Evolutionary conservation across 2,329 filamentous ascomycete species (phyloP), one percentile per base, ranked within the genome.

Genomic region (Taxawa tesnikishii): DNA sequence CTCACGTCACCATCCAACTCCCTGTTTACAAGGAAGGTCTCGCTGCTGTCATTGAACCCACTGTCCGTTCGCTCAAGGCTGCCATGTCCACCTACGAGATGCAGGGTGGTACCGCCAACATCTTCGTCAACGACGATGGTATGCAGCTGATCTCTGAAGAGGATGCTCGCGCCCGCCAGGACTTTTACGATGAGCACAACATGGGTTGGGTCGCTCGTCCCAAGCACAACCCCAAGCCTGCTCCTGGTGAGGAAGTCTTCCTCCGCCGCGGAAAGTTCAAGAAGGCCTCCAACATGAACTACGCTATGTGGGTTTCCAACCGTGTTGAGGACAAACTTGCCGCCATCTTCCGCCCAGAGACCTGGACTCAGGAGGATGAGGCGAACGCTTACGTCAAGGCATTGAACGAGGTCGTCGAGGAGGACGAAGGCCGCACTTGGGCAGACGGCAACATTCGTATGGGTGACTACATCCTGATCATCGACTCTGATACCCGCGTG

Each of bases 401-500:
- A 14, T 65, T 87, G 26, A 68, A 73, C 43, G 69, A 79, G 37
- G 70, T 79, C 12, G 65, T 87, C 23, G 68, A 75, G 28, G 72
- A 57, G 27, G 52, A 76, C 29, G 67, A 81, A 35, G 74, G 75
- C 12, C 72, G 77, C 16, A 79, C 79, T 16, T 82, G 79, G 79
- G 83, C 83, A 12, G 82, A 84, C 49, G 84, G 83, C 39, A 85
- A 90, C 54, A 79, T 93, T 44, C 81, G 83, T 31, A 65, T 92
- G 14, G 84, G 84, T 34, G 83, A 92, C 56, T 87, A 85, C 54
- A 83, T 87, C 38, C 62, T 82, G 18, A 60, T 87, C 38, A 80
- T 84, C 48, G 79, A 84, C 58, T 84, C 79, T 2, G 80, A 85
- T 54, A 85, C 80, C 17, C 79, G 79, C 55, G 79, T 84, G 3